Base-by-base conservation (phyloP, 2,329 filamentous ascomycete species). In the Cytospora mali region DNA sequence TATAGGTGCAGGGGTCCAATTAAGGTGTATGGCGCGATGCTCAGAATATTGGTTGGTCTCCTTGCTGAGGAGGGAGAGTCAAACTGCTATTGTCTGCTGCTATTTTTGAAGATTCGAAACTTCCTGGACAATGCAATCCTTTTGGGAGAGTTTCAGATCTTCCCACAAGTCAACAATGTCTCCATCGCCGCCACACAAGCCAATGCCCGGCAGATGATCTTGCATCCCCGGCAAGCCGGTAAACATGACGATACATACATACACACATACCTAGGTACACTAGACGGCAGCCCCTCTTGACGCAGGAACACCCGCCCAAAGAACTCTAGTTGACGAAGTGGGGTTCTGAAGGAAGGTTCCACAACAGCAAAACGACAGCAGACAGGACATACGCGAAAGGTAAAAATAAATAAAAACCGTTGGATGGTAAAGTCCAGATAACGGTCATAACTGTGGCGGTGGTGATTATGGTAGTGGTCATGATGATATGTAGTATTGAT, bases 251-350 rank as follows among this genome's bases (percentile, higher is more conserved):
- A 60, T 60, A n/a, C n/a, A n/a, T n/a, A n/a, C n/a, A n/a, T n/a
- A n/a, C n/a, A n/a, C n/a, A n/a, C n/a, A n/a, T n/a, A n/a, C n/a
- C n/a, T n/a, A n/a, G n/a, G n/a, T n/a, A n/a, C n/a, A n/a, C n/a
- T n/a, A 49, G 54, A 60, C 28, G 58, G 50, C 58, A 54, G 58
- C 58, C 58, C 58, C 58, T 60, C 58, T 33, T 54, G 50, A 54
- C 48, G 58, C 58, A 60, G 58, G 50, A 60, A 60, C 58, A 60
- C 58, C 50, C 54, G 35, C 58, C 57, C 50, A 28, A 60, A 53
- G 50, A 42, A 23, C 35, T 35, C 58, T 39, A 52, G 58, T 48
- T 51, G 58, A 33, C 25, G 16, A 23, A 3, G 58, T 46, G 42
- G 42, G 5, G 42, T n/a, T 46, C 21, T 46, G 42, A 46, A 18